These are phyloP conservation scores for Didymella pomorum DNA, from an alignment of 2,329 filamentous ascomycete genomes.

Conservation along the genomic window DNA sequence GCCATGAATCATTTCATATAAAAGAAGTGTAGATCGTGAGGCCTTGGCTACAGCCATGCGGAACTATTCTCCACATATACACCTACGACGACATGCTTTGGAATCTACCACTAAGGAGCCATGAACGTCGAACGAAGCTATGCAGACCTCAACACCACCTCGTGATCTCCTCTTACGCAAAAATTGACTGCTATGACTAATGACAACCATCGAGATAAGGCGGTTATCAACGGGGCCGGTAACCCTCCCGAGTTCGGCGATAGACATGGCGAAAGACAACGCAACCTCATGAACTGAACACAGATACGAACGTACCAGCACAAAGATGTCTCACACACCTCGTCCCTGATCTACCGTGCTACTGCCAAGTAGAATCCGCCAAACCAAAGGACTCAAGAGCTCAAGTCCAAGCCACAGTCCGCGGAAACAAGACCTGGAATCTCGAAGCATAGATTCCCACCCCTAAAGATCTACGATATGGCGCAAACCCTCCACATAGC, in stretches of 20 bases:
- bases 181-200: constrained; percentile 15
- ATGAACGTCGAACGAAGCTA: background rate
- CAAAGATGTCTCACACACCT: no score
- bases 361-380: background rate
- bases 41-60: no score
- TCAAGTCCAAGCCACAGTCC: background rate
- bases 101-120: constrained; percentile 3
- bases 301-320: background rate
- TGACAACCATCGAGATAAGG: constrained; percentile 17
- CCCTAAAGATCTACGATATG: no score
- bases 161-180: background rate
- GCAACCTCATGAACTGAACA: background rate
- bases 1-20: no score
- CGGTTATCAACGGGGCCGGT: constrained; percentile 21
- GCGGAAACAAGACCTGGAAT: background rate
- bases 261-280: background rate
- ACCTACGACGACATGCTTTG: no score
- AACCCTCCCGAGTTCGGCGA: constrained; percentile 13
- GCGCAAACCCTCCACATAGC: constrained; percentile 25
- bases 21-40: no score
- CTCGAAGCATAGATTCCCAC: no score
- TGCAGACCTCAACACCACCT: background rate
- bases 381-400: background rate
- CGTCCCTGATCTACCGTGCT: no score
- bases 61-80: no score